Percentiles rank a stretch among this genome's conserved stretches.
Evolutionary conservation across 2,329 filamentous ascomycete genomes (phyloP).

Genomic region (Microcera coccophila): DNA sequence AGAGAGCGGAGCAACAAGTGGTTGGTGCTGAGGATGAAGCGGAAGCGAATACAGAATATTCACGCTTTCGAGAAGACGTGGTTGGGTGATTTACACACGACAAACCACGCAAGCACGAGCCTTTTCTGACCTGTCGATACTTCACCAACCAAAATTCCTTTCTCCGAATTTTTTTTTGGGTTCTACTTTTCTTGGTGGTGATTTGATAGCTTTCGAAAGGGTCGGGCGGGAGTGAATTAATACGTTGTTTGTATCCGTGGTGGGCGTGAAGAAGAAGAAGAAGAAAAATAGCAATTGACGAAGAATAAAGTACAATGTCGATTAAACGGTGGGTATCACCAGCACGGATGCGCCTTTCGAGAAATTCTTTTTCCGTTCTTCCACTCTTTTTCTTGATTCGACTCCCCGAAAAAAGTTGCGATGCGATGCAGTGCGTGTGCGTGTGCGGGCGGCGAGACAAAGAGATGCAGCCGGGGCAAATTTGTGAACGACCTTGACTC

Average conservation of each 20-base stretch:
- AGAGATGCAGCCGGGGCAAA: slow-evolving; percentile 6
- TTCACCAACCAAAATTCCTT: slow-evolving; percentile 17
- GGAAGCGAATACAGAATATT: slow-evolving; percentile 12
- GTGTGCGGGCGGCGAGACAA: slow-evolving; percentile 9
- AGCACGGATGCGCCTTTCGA: slow-evolving; percentile 29
- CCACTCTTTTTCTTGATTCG: slow-evolving; percentile 15
- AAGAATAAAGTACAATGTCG: slow-evolving; percentile 25
- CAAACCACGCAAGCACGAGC: slow-evolving; percentile 23
- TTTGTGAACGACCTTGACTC: slow-evolving; percentile 14
- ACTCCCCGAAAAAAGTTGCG: slow-evolving; percentile 3
- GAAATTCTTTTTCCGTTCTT: slow-evolving; percentile 4
- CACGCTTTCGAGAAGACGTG: slow-evolving; percentile 21
- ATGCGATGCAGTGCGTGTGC: slow-evolving; percentile 11
- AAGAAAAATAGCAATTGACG: slow-evolving; percentile 30
- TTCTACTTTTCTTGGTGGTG: slow-evolving; percentile 18
- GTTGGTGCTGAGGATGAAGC: slow-evolving; percentile 1
- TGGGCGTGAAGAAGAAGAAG: slow-evolving; percentile 20
- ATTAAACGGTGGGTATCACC: slow-evolving; percentile 28
- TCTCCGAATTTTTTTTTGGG: slow-evolving; percentile 25
- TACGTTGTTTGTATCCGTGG: slow-evolving; percentile 14
- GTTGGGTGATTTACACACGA: slow-evolving; percentile 23
- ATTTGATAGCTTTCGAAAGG: slow-evolving; percentile 14
- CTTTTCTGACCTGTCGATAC: slow-evolving; percentile 15
- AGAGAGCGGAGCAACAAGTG: slow-evolving; percentile 5
- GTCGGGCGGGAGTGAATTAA: slow-evolving; percentile 22